These are phyloP conservation scores for Alternaria sp. DNA, from an alignment of 2,329 filamentous ascomycete species.

Conservation along the genomic window DNA sequence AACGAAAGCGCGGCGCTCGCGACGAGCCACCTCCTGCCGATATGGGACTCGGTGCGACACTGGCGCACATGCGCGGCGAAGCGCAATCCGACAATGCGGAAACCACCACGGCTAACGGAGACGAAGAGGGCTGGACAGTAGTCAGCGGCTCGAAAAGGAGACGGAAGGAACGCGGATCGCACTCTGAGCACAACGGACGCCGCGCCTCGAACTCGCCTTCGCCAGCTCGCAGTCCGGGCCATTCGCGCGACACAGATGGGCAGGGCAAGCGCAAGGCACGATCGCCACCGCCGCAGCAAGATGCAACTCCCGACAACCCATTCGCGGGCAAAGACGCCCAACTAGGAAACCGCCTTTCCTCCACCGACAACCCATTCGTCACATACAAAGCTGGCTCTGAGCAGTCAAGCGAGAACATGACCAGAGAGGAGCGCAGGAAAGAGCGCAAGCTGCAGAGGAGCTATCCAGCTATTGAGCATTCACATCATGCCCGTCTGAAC, in stretches of 20 bases:
- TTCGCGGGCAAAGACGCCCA: constrained; percentile 21
- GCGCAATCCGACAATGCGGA: constrained; percentile 16
- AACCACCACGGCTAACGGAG: constrained; percentile 13
- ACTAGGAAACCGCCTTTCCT: constrained; percentile 9
- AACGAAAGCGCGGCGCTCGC: constrained; percentile 37
- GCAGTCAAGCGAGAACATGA: constrained; percentile 9
- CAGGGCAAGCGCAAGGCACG: not conserved
- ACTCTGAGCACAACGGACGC: constrained; percentile 2
- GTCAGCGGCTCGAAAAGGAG: constrained; percentile 35
- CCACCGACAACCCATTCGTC: constrained; percentile 28
- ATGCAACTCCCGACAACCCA: constrained; percentile 17
- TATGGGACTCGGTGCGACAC: constrained; percentile 38
- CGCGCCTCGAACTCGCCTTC: constrained; percentile 7
- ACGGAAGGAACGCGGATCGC: constrained; percentile 21
- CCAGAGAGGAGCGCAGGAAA: constrained; percentile 34
- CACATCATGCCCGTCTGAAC: constrained; percentile 60
- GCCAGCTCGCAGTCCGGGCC: not conserved
- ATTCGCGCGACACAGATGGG: not conserved
- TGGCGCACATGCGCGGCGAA: constrained; percentile 34
- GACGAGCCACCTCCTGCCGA: constrained; percentile 26
- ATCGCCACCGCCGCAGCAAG: constrained; percentile 9
- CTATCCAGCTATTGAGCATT: constrained; percentile 57
- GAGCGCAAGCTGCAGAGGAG: constrained; percentile 41
- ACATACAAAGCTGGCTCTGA: constrained; percentile 10
- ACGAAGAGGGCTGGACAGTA: constrained; percentile 39